phyloP scores from a whole-genome alignment of 495 filamentous ascomycete species.

The Neurospora tetraspora region DNA sequence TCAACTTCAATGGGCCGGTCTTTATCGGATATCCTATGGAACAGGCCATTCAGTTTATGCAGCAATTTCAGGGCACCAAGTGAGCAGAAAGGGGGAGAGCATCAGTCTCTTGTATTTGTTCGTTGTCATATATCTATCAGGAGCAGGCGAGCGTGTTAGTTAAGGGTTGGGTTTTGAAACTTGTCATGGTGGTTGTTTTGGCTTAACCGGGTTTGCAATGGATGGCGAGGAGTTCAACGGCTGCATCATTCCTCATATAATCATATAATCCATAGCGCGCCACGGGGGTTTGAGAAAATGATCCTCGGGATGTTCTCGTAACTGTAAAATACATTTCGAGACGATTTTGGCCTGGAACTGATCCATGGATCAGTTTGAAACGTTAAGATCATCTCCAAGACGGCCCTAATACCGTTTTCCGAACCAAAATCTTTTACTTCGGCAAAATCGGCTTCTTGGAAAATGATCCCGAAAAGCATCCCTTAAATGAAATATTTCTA shows the following conservation, averaged over 20 bases:
- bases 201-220: background rate
- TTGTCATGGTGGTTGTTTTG: background rate
- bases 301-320: too few relatives aligned
- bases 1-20: constrained; percentile 65
- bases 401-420: too few relatives aligned
- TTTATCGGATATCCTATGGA: constrained; percentile 83
- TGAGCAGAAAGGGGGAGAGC: background rate
- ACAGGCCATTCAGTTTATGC: constrained; percentile 61
- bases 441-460: too few relatives aligned
- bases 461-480: too few relatives aligned
- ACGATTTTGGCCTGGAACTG: too few relatives aligned
- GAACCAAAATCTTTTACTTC: too few relatives aligned
- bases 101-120: background rate
- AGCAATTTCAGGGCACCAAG: constrained; percentile 33
- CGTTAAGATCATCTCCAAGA: too few relatives aligned
- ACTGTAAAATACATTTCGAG: too few relatives aligned
- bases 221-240: constrained; percentile 6
- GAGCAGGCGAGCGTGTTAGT: background rate
- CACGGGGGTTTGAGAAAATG: too few relatives aligned
- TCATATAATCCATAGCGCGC: too few relatives aligned
- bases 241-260: background rate
- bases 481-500: too few relatives aligned
- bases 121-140: background rate
- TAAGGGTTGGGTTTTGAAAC: background rate
- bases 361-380: too few relatives aligned